phyloP scores from a whole-genome alignment of 2,329 filamentous ascomycete species.

The Aspergillus alliaceus region DNA sequence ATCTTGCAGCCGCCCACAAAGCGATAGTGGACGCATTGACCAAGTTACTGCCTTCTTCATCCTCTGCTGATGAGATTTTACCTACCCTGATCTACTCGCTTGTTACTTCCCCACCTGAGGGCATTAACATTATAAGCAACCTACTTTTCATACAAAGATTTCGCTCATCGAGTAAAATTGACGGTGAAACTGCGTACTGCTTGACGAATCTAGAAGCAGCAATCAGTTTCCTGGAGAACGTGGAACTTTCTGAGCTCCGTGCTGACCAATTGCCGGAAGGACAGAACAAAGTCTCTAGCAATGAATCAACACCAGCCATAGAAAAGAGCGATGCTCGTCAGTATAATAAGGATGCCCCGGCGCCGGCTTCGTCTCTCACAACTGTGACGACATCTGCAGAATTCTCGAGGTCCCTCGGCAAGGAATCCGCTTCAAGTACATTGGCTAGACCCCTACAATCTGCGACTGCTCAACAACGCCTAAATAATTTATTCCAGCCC shows the following conservation, averaged over 20 bases:
- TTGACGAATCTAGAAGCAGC: slow-evolving; percentile 94
- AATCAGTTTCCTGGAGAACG: slow-evolving; percentile 90
- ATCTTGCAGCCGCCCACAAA: slow-evolving; percentile 85
- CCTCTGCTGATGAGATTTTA: slow-evolving; percentile 94
- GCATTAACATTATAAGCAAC: slow-evolving; percentile 88
- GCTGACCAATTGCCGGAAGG: slow-evolving; percentile 74
- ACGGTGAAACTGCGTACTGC: slow-evolving; percentile 94
- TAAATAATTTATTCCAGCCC: slow-evolving; percentile 84
- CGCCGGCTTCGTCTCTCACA: slow-evolving; percentile 28
- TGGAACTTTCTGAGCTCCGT: slow-evolving; percentile 85
- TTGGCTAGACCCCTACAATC: slow-evolving; percentile 31
- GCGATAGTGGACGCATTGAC: slow-evolving; percentile 86
- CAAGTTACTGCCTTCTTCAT: slow-evolving; percentile 66
- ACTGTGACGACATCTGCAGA: slow-evolving; percentile 31
- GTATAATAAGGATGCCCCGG: slow-evolving; percentile 23
- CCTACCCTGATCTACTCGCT: slow-evolving; percentile 95
- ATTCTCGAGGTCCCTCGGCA: slow-evolving; percentile 26
- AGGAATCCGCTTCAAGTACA: slow-evolving; percentile 34
- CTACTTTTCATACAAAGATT: slow-evolving; percentile 93
- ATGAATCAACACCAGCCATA: slow-evolving; percentile 20
- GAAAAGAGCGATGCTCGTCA: slow-evolving; percentile 29
- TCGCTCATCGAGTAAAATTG: slow-evolving; percentile 78
- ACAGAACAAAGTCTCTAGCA: slow-evolving; percentile 57
- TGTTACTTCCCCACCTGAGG: slow-evolving; percentile 83
- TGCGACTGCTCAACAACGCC: slow-evolving; percentile 61